These are phyloP conservation scores for Coemansia sp. DNA, from an alignment of 192 early-diverging fungal species.

Conservation along the genomic window DNA sequence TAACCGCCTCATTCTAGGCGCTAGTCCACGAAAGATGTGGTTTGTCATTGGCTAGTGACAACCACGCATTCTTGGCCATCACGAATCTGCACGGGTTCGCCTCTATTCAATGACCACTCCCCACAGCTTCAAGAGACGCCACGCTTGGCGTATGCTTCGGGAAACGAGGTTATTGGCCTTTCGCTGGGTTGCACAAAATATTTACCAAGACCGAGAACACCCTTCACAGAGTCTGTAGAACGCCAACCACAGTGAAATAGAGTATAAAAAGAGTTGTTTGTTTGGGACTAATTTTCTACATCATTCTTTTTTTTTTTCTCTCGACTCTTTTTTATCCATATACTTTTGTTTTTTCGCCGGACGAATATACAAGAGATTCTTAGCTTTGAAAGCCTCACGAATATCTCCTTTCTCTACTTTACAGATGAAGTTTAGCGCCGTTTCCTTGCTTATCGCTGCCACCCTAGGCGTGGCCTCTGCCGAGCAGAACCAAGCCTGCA, in stretches of 20 bases:
- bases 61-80: neutral
- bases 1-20: neutral
- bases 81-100: neutral
- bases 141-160: neutral
- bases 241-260: neutral
- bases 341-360: neutral
- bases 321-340: neutral
- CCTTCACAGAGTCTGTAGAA: neutral
- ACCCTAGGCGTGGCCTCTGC: slow-evolving; percentile 1
- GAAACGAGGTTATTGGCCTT: neutral
- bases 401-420: neutral
- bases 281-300: neutral
- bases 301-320: neutral
- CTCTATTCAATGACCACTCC: neutral
- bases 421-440: slow-evolving; percentile 25
- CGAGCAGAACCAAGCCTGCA: neutral
- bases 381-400: slow-evolving; percentile 1
- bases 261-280: neutral
- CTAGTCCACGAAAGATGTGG: neutral
- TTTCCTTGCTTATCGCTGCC: slow-evolving; percentile 11
- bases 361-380: neutral
- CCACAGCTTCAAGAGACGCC: neutral
- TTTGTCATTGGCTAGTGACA: neutral
- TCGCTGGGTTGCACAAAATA: neutral
- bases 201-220: neutral